These are phyloP conservation scores for Trichoderma sp. DNA, from an alignment of 2,329 filamentous ascomycete genomes.

Conservation along the genomic window DNA sequence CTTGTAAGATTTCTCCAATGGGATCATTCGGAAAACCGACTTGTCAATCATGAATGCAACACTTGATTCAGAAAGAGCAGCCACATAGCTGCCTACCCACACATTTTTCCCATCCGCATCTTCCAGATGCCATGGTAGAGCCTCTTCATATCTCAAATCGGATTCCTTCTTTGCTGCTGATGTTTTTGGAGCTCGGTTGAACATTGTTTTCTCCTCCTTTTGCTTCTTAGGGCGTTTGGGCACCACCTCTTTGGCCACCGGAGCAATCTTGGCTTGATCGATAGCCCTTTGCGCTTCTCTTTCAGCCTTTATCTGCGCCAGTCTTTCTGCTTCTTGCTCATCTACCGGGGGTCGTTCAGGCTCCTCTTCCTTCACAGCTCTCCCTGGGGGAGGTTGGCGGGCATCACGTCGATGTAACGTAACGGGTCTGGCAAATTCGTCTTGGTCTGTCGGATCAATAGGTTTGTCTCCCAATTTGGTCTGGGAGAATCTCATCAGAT, in stretches of 20 bases:
- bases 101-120: constrained; percentile 94
- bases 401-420: constrained; percentile 87
- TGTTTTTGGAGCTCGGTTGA: constrained; percentile 74
- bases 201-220: constrained; percentile 81
- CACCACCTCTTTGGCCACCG: constrained; percentile 61
- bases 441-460: constrained; percentile 66
- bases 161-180: constrained; percentile 77
- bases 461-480: constrained; percentile 57
- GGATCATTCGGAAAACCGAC: constrained; percentile 76
- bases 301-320: constrained; percentile 72
- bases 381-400: constrained; percentile 62
- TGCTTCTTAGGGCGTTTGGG: constrained; percentile 59
- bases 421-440: constrained; percentile 83
- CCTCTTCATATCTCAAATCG: constrained; percentile 85
- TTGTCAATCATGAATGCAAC: constrained; percentile 74
- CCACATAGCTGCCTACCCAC: constrained; percentile 90
- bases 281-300: constrained; percentile 82
- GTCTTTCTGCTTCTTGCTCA: constrained; percentile 58
- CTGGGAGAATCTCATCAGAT: constrained; percentile 77
- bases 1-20: constrained; percentile 93
- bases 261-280: constrained; percentile 90
- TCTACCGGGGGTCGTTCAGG: constrained; percentile 46
- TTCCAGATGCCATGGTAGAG: constrained; percentile 93
- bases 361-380: constrained; percentile 60
- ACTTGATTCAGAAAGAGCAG: constrained; percentile 80